Evolutionary conservation across 306 rosid species (phyloP), one percentile per base, ranked within the genome.

Genomic region (Sicyos edulis): DNA sequence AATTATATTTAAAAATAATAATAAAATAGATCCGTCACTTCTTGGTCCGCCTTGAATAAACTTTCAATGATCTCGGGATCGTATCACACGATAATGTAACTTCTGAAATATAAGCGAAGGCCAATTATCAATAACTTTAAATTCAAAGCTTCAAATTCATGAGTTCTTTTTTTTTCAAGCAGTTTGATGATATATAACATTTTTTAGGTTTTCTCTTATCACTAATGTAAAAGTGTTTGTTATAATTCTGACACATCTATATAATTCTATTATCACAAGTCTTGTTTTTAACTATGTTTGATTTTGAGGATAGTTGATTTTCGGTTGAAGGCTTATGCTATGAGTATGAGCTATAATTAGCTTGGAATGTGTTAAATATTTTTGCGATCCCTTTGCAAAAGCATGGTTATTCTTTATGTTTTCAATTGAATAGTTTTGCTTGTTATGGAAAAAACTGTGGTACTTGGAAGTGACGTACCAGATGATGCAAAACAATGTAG

Each of bases 261-360:
- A 7, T 40, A 17, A 8, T 19, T 64, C 17, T 40, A 40, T 40
- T 17, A 40, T 40, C n/a, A 37, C 2, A 1, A 37, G 68, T 17
- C 14, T 63, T 63, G 24, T 63, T 63, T 63, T 40, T 40, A 40
- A n/a, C 29, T 40, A 17, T 9, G 29, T 64, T 64, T 64, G 70
- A 40, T 64, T 62, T 64, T 64, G 52, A 40, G 21, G 10, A 40
- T 40, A 5, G 26, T 40, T 63, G 26, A n/a, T 42, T n/a, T 4
- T 34, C 15, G 21, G 51, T n/a, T 64, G 29, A 64, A 64, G 70
- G 16, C 16, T 17, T 64, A 12, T 17, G 16, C 70, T 40, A 26
- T 26, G 15, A 34, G 8, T 40, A 26, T 26, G 15, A 34, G 8
- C 50, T 62, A n/a, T 62, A 8, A 62, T 62, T 37, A 62, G 24